Conservation (phyloP, 371 early-diverging fungal genomes). For the Conidiobolus incongruus region DNA sequence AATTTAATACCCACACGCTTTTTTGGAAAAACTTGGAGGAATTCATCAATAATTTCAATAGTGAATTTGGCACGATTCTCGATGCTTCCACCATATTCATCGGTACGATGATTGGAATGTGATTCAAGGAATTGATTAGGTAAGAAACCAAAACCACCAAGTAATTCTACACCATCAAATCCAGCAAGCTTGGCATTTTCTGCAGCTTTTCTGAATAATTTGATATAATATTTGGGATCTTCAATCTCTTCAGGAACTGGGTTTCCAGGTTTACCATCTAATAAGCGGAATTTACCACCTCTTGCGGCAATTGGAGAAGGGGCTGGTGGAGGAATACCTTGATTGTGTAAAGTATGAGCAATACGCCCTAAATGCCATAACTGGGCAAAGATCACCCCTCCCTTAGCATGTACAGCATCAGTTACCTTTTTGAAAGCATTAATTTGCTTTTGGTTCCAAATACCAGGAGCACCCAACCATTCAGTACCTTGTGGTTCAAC, state of each 20-base stretch:
- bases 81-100: slow-evolving; percentile 27
- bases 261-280: background rate
- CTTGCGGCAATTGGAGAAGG: slow-evolving; percentile 3
- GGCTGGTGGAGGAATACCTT: slow-evolving; percentile 3
- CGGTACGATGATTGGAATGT: slow-evolving; percentile 24
- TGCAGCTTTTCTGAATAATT: background rate
- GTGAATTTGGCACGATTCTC: slow-evolving; percentile 24
- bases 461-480: slow-evolving; percentile 13
- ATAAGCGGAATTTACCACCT: background rate
- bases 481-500: slow-evolving; percentile 15
- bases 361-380: slow-evolving; percentile 22
- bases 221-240: background rate
- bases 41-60: slow-evolving; percentile 22
- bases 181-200: slow-evolving; percentile 12
- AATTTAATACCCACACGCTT: slow-evolving; percentile 35
- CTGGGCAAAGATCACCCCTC: slow-evolving; percentile 28
- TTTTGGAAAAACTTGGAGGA: slow-evolving; percentile 47
- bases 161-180: slow-evolving; percentile 45
- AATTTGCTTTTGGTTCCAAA: slow-evolving; percentile 21
- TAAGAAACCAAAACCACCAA: slow-evolving; percentile 37
- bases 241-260: slow-evolving; percentile 2
- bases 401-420: slow-evolving; percentile 25
- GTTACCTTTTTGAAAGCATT: slow-evolving; percentile 26
- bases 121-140: slow-evolving; percentile 26
- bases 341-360: slow-evolving; percentile 3